Percentiles rank a stretch among this genome's conserved stretches.
These are phyloP conservation scores for Zanthoxylum bungeanum DNA, from an alignment of 345 rosid species.

Conservation along the genomic window DNA sequence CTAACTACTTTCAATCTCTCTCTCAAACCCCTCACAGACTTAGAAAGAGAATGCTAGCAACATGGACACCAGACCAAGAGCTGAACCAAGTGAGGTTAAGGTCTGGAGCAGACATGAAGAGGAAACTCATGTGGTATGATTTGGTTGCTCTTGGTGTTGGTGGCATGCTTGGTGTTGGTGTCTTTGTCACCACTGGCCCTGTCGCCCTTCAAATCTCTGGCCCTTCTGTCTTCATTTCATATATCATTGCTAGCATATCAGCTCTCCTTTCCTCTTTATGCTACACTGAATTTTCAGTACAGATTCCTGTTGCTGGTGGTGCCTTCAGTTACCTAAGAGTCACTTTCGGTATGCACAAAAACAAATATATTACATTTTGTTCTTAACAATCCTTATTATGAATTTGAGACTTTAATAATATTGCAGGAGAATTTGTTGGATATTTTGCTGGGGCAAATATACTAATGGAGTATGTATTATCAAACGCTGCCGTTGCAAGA, in stretches of 20 bases:
- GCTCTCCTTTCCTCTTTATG: conserved; percentile 91
- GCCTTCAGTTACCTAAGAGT: conserved; percentile 94
- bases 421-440: conserved; percentile 78
- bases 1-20: conserved; percentile 57
- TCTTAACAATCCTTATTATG: conserved; percentile 15
- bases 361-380: neutral
- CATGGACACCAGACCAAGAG: conserved; percentile 91
- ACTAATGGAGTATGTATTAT: conserved; percentile 86
- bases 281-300: conserved; percentile 90
- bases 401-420: neutral
- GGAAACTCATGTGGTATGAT: conserved; percentile 81
- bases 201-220: conserved; percentile 66
- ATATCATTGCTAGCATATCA: conserved; percentile 72
- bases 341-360: conserved; percentile 62
- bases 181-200: conserved; percentile 77
- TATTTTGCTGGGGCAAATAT: conserved; percentile 91
- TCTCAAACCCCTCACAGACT: conserved; percentile 82
- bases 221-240: conserved; percentile 83
- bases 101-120: conserved; percentile 95
- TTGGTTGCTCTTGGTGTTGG: conserved; percentile 87
- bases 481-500: conserved; percentile 93
- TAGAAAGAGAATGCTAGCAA: conserved; percentile 81
- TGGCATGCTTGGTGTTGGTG: conserved; percentile 96
- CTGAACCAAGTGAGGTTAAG: conserved; percentile 79
- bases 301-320: conserved; percentile 93